Evolutionary conservation across 169 alveolate genomes (phyloP), one percentile per base, ranked within the genome.

Genomic region (Cryptosporidium sp.): DNA sequence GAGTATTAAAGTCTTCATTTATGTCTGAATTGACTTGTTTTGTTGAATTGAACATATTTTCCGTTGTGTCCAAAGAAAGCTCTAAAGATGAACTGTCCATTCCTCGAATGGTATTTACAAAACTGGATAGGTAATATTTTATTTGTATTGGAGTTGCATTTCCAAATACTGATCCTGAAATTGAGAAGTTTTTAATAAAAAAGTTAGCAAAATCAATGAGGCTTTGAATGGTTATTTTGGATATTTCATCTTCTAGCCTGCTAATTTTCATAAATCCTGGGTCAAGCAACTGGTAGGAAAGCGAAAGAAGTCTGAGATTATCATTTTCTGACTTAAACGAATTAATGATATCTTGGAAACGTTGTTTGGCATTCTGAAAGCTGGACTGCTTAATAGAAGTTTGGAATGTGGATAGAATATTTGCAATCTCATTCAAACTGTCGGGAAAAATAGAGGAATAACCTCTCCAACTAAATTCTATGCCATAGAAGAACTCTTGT

Each of bases 381-480:
- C 44, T 53, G 16, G 48, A 9, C 12, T 9, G 86, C 23, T 73
- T 73, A 14, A 73, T 37, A 2, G 37, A 60, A 21, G 29, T 58
- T 51, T 16, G 65, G 2, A 53, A 58, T 1, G 14, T 37, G 29
- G 52, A 33, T 3, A 73, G 68, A 29, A 52, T 37, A 14, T 26
- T 35, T 3, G 70, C 45, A 16, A 73, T 58, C 18, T 73, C 86
- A n/a, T 35, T 33, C n/a, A 73, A 23, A 16, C 33, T 33, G 16
- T 73, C 86, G 16, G 86, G 86, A 42, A 73, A 73, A n/a, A 73
- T 42, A 9, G 86, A 53, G 2, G 86, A 31, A 73, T 33, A 73
- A 9, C 86, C 86, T 35, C 58, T 73, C 86, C 86, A 73, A 35
- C 42, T 73, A 42, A 73, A 73, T 42, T 73, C 86, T 8, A 73